phyloP scores from a whole-genome alignment of 106 monocot species.

The Allium fistulosum region DNA sequence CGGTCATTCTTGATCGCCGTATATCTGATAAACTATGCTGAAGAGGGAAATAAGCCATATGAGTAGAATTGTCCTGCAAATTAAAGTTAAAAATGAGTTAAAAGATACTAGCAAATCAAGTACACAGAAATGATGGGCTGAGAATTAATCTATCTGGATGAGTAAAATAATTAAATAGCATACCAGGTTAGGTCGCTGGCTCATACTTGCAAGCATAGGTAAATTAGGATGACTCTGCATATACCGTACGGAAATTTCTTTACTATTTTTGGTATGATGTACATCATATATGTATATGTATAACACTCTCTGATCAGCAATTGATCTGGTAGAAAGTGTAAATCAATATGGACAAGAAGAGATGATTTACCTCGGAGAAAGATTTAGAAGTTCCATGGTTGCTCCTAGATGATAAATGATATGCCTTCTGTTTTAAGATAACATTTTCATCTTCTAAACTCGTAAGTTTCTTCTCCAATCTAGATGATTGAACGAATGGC shows the following conservation, averaged over 20 bases:
- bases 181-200: conserved; percentile 18
- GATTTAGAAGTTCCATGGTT: conserved; percentile 19
- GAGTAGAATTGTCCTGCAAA: conserved; percentile 37
- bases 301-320: no score
- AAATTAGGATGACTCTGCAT: conserved; percentile 29
- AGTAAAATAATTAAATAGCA: no score
- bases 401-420: conserved; percentile 27
- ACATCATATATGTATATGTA: no score
- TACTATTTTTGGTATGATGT: no score
- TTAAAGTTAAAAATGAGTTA: conserved; percentile 2
- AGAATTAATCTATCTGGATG: no score
- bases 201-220: conserved; percentile 14
- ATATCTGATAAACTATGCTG: conserved; percentile 31
- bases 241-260: not conserved
- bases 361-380: conserved; percentile 1
- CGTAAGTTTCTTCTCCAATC: conserved; percentile 49
- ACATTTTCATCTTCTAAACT: conserved; percentile 48
- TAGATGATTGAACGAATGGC: conserved; percentile 1
- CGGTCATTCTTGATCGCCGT: conserved; percentile 24
- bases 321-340: no score
- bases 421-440: conserved; percentile 41
- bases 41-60: conserved; percentile 14
- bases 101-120: not conserved
- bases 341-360: no score
- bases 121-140: not conserved